Evolutionary conservation across 176 grass and related monocot genomes (phyloP).

Genomic region (Zea mays): DNA sequence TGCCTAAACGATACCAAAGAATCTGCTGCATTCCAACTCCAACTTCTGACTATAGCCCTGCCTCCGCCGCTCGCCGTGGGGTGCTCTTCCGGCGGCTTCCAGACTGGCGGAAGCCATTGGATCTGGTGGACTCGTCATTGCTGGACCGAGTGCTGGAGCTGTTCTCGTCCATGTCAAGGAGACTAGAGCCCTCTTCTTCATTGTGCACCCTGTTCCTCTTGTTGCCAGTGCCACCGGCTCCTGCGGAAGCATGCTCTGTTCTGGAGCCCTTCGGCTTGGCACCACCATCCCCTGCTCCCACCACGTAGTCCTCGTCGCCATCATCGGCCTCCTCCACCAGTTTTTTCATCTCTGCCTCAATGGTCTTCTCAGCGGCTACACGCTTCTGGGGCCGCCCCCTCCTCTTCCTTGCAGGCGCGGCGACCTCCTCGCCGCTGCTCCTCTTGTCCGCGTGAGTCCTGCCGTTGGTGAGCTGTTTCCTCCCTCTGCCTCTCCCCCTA

Average conservation of each 20-base stretch:
- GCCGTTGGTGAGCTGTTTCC: conserved; percentile 45
- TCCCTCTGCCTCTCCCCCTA: conserved; percentile 70
- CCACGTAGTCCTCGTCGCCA: conserved; percentile 40
- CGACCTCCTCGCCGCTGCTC: conserved; percentile 54
- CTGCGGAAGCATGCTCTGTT: conserved; percentile 37
- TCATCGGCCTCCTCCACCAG: conserved; percentile 39
- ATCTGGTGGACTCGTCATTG: conserved; percentile 49
- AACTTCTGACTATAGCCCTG: conserved; percentile 44
- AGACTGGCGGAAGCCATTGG: conserved; percentile 53
- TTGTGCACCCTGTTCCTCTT: conserved; percentile 64
- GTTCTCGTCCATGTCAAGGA: conserved; percentile 46
- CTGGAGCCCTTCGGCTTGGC: conserved; percentile 31
- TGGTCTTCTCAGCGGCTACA: conserved; percentile 37
- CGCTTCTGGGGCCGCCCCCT: conserved; percentile 71
- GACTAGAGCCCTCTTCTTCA: conserved; percentile 42
- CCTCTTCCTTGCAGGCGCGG: conserved; percentile 57
- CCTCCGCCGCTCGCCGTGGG: conserved; percentile 62
- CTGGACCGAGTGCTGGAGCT: conserved; percentile 48
- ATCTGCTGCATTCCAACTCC: conserved; percentile 12
- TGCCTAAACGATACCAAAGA: conserved; percentile 32
- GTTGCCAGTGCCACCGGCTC: conserved; percentile 32
- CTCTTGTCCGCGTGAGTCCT: conserved; percentile 51
- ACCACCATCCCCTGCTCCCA: conserved; percentile 31
- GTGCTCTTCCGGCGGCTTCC: conserved; percentile 71
- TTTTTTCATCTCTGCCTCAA: conserved; percentile 37